A percentile compares a stretch with the other conserved stretches of the same genome.
phyloP scores from a whole-genome alignment of 2,329 filamentous ascomycete genomes.

The Blumeria hordei region DNA sequence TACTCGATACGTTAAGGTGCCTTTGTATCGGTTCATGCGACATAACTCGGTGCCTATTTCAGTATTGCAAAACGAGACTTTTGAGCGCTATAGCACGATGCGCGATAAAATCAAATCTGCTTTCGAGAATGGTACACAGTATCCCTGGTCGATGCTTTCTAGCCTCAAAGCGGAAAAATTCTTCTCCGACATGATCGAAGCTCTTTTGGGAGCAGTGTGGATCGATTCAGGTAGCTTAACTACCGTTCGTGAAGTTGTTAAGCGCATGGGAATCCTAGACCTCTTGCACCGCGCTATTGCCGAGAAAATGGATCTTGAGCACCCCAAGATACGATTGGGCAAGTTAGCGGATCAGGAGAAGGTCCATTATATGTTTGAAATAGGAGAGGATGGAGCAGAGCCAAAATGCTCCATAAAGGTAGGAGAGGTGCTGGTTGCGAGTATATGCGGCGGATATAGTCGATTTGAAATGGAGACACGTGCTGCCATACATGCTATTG shows the following conservation, averaged over 20 bases:
- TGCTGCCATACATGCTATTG: conserved; percentile 29
- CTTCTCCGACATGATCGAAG: conserved; percentile 65
- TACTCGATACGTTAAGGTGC: conserved; percentile 2
- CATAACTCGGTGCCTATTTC: conserved; percentile 26
- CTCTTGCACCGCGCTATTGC: conserved; percentile 37
- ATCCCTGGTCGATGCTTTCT: conserved; percentile 56
- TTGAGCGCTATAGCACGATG: conserved; percentile 15
- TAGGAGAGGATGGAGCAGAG: neutral
- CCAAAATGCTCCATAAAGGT: conserved; percentile 26
- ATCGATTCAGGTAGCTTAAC: conserved; percentile 46
- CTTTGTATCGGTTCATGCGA: conserved; percentile 47
- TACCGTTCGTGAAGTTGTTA: conserved; percentile 33
- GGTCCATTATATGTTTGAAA: conserved; percentile 27
- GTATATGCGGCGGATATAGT: conserved; percentile 22
- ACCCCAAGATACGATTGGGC: conserved; percentile 47
- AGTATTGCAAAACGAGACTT: conserved; percentile 17
- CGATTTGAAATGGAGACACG: conserved; percentile 28
- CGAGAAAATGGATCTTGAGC: conserved; percentile 28
- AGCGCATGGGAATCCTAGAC: conserved; percentile 37
- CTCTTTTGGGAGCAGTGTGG: conserved; percentile 59
- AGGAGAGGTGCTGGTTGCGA: conserved; percentile 21
- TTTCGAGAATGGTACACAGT: conserved; percentile 26
- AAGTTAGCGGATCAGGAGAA: conserved; percentile 25
- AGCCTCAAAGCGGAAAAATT: conserved; percentile 47
- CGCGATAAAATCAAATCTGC: conserved; percentile 23